These are phyloP conservation scores for Nannizziopsis arthrosporioides DNA, from an alignment of 2,329 filamentous ascomycete genomes.

Conservation along the genomic window DNA sequence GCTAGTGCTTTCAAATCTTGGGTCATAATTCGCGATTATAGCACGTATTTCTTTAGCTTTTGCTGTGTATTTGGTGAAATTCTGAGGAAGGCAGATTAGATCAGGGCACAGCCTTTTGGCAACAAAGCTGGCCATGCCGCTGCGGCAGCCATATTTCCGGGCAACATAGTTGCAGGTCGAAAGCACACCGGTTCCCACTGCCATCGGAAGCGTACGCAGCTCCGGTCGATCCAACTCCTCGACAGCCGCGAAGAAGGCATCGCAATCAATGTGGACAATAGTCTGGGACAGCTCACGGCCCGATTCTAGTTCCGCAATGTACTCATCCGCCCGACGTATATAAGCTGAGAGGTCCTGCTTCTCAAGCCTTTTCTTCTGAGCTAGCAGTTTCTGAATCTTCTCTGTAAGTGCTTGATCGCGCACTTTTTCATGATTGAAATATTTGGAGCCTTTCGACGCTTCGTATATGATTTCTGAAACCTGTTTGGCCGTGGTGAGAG, in stretches of 20 bases:
- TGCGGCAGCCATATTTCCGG: slow-evolving; percentile 77
- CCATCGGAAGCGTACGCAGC: slow-evolving; percentile 75
- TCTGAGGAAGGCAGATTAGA: slow-evolving; percentile 67
- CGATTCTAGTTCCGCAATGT: slow-evolving; percentile 66
- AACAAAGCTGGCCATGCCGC: slow-evolving; percentile 92
- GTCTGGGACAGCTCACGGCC: slow-evolving; percentile 69
- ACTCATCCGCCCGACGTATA: slow-evolving; percentile 63
- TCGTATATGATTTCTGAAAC: slow-evolving; percentile 96
- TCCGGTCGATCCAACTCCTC: slow-evolving; percentile 77
- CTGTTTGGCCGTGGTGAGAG: slow-evolving; percentile 28
- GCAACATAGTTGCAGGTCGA: slow-evolving; percentile 80
- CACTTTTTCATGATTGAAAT: slow-evolving; percentile 79
- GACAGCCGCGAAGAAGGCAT: slow-evolving; percentile 94
- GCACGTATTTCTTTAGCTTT: slow-evolving; percentile 81
- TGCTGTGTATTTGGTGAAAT: slow-evolving; percentile 80
- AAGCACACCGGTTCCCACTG: slow-evolving; percentile 64
- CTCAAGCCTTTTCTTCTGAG: slow-evolving; percentile 63
- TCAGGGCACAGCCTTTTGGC: slow-evolving; percentile 87
- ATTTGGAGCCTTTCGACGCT: slow-evolving; percentile 91
- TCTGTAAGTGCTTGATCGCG: slow-evolving; percentile 71
- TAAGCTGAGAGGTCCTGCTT: slow-evolving; percentile 62
- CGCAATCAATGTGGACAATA: slow-evolving; percentile 88
- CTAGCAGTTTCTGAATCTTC: slow-evolving; percentile 71
- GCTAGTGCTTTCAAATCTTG: slow-evolving; percentile 81
- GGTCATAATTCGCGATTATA: slow-evolving; percentile 76